Evolutionary conservation across 73 alveolate genomes (phyloP).

Genomic region (Symbiodinium natans): DNA sequence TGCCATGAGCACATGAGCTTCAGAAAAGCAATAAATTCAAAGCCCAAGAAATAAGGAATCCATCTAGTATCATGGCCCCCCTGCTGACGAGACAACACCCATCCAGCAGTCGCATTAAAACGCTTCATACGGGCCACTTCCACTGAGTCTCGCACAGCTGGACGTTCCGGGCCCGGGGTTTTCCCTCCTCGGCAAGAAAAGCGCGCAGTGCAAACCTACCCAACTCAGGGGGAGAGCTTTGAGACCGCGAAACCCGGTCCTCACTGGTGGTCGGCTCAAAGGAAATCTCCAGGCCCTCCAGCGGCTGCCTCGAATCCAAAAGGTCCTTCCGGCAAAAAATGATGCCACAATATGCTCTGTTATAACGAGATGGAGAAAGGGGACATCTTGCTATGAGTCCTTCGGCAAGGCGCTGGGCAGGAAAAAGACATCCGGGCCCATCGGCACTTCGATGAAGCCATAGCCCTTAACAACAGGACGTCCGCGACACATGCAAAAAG

Average conservation of each 20-base stretch:
- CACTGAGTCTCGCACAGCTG: neutral
- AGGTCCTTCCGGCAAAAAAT: constrained; percentile 8
- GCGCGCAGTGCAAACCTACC: neutral
- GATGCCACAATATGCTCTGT: neutral
- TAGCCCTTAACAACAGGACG: constrained; percentile 39
- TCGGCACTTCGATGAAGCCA: constrained; percentile 77
- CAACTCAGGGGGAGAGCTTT: too few species aligned
- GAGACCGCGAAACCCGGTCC: neutral
- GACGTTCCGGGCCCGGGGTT: constrained; percentile 58
- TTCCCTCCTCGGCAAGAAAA: constrained; percentile 25
- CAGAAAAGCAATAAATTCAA: too few species aligned
- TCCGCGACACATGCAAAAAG: neutral
- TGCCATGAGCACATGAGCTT: too few species aligned
- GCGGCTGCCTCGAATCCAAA: constrained; percentile 44
- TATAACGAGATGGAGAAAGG: neutral
- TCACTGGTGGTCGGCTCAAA: constrained; percentile 70
- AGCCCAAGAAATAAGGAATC: too few species aligned
- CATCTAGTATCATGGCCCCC: too few species aligned
- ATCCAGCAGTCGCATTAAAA: too few species aligned
- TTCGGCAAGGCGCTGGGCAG: constrained; percentile 81
- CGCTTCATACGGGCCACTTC: too few species aligned
- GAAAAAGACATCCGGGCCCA: constrained; percentile 66
- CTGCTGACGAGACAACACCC: too few species aligned
- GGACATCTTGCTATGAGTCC: too few species aligned
- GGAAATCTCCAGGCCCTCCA: constrained; percentile 79